Conservation (phyloP, 768 basidiomycete species). For the Terana coerulea region DNA sequence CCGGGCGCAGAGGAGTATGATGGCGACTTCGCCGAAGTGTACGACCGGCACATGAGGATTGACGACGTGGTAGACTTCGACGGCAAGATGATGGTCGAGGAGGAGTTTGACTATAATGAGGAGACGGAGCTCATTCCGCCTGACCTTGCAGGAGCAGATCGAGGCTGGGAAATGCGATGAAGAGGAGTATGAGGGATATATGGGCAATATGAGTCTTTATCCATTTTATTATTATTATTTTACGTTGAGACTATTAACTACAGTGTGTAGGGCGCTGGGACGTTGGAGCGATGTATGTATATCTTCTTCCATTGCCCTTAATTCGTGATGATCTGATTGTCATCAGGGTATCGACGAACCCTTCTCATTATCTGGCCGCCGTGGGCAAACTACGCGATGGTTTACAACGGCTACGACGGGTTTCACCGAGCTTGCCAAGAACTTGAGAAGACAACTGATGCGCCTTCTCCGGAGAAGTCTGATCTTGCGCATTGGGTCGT, state of each 20-base stretch:
- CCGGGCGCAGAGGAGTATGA: conserved; percentile 9
- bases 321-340: neutral
- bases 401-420: conserved; percentile 3
- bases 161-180: conserved; percentile 18
- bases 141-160: conserved; percentile 14
- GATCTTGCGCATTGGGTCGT: conserved; percentile 9
- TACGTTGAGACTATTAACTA: too few species aligned
- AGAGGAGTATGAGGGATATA: conserved; percentile 27
- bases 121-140: conserved; percentile 18
- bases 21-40: conserved; percentile 10
- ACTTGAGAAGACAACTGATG: neutral
- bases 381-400: neutral
- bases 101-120: conserved; percentile 2
- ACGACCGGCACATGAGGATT: conserved; percentile 11
- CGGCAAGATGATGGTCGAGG: conserved; percentile 10
- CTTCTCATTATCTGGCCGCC: conserved; percentile 25
- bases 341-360: conserved; percentile 22
- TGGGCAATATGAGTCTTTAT: too few species aligned
- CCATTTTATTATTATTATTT: too few species aligned
- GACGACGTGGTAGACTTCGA: conserved; percentile 19
- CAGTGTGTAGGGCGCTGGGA: conserved; percentile 20
- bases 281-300: conserved; percentile 22
- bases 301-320: too few species aligned
- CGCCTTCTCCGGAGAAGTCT: neutral
- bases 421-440: conserved; percentile 10